Conservation (phyloP, 1,284 basidiomycete genomes). For the Phlebopus sp. region DNA sequence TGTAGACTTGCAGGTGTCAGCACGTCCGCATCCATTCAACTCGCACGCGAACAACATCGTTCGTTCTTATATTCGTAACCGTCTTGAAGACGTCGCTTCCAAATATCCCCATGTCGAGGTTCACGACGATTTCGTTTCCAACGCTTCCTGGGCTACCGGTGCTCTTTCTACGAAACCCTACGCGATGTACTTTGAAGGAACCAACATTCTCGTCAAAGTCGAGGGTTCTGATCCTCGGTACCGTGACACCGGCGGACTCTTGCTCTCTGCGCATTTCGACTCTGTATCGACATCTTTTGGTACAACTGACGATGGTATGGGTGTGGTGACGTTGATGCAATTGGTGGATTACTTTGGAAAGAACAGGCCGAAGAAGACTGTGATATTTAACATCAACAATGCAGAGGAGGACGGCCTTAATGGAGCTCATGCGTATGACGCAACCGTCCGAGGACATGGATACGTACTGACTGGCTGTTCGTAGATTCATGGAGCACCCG, state of each 20-base stretch:
- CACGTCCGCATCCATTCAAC: constrained; percentile 70
- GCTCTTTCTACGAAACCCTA: constrained; percentile 11
- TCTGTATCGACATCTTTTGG: constrained; percentile 75
- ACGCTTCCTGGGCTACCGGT: constrained; percentile 46
- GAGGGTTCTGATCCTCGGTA: constrained; percentile 49
- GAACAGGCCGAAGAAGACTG: constrained; percentile 53
- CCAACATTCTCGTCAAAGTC: constrained; percentile 68
- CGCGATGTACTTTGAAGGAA: constrained; percentile 64
- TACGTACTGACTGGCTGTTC: constrained; percentile 2
- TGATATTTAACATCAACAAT: constrained; percentile 80
- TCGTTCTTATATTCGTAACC: constrained; percentile 53
- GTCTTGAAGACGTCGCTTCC: constrained; percentile 46
- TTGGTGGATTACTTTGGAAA: constrained; percentile 58
- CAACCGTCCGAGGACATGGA: background rate
- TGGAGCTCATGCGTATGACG: constrained; percentile 62
- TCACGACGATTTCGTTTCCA: constrained; percentile 55
- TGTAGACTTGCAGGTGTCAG: constrained; percentile 49
- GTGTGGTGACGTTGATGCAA: constrained; percentile 62
- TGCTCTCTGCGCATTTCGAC: constrained; percentile 82
- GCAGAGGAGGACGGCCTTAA: constrained; percentile 75
- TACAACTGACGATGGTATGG: constrained; percentile 77
- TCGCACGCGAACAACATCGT: constrained; percentile 73
- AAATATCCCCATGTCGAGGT: constrained; percentile 45
- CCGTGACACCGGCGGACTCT: constrained; percentile 43
- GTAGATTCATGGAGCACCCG: constrained; percentile 65